Conservation (phyloP, 1,284 basidiomycete genomes). For the Heterobasidion parviporum region DNA sequence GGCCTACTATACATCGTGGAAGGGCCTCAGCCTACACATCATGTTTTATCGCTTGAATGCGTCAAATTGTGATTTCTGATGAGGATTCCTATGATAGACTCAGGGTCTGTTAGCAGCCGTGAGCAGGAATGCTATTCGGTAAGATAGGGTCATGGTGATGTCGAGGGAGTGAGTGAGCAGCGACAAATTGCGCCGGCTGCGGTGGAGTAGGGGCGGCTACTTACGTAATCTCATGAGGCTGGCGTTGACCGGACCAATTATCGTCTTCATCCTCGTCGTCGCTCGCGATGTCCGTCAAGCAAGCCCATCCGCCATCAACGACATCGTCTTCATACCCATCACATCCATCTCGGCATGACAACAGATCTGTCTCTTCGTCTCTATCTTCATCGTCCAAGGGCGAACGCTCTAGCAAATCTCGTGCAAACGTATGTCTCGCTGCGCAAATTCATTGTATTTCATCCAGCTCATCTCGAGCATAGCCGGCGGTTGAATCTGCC, state of each 20-base stretch:
- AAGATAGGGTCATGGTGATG: too few species aligned
- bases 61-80: too few species aligned
- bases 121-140: too few species aligned
- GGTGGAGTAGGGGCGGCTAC: neutral
- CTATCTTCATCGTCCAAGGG: neutral
- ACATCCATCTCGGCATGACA: conserved; percentile 8
- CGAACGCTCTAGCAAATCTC: conserved; percentile 1
- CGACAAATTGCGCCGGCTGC: too few species aligned
- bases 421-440: neutral
- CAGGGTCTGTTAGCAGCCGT: too few species aligned
- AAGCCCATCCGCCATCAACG: neutral
- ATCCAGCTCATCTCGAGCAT: neutral
- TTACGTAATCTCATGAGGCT: neutral
- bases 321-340: neutral
- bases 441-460: neutral
- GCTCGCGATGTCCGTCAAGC: conserved; percentile 2
- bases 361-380: conserved; percentile 5
- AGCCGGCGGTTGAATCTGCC: conserved; percentile 82
- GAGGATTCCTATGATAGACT: too few species aligned
- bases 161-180: too few species aligned
- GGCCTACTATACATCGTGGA: too few species aligned
- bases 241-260: neutral
- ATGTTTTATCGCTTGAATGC: too few species aligned
- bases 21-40: too few species aligned
- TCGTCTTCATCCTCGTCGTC: neutral